These are phyloP conservation scores for Anisogramma anomala DNA, from an alignment of 2,329 filamentous ascomycete genomes.

Conservation along the genomic window DNA sequence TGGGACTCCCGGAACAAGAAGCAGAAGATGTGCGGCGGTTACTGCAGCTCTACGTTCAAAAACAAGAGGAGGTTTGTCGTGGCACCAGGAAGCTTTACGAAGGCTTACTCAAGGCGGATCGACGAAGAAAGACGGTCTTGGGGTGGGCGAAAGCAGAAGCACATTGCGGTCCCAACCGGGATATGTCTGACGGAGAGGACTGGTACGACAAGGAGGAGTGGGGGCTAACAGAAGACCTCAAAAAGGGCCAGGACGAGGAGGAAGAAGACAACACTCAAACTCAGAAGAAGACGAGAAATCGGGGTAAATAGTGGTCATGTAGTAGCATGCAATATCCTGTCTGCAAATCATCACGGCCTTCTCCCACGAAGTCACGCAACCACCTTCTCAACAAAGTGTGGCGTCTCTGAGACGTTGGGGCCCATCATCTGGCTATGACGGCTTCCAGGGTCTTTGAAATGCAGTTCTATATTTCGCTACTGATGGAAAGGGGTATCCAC, in stretches of 20 bases:
- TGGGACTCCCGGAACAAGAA: constrained; percentile 60
- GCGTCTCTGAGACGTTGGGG: too few species aligned
- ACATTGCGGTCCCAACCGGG: constrained; percentile 52
- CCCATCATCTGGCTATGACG: too few species aligned
- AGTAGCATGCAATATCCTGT: background rate
- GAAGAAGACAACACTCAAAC: constrained; percentile 57
- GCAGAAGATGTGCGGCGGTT: constrained; percentile 68
- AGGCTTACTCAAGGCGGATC: constrained; percentile 61
- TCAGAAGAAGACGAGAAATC: constrained; percentile 50
- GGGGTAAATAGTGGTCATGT: constrained; percentile 27
- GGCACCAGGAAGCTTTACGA: constrained; percentile 56
- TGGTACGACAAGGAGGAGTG: constrained; percentile 80
- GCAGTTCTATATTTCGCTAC: too few species aligned
- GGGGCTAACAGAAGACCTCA: constrained; percentile 60
- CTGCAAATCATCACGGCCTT: too few species aligned
- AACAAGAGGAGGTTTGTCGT: constrained; percentile 73
- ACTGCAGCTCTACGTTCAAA: constrained; percentile 67
- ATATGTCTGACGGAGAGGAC: constrained; percentile 81
- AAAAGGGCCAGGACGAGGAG: constrained; percentile 73
- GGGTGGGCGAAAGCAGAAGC: constrained; percentile 70
- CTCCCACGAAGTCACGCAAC: too few species aligned
- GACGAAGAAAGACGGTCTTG: constrained; percentile 58
- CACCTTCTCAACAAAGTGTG: too few species aligned
- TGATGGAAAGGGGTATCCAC: background rate
- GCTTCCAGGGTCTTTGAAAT: too few species aligned